These are phyloP conservation scores for Samsoniella hepiali DNA, from an alignment of 2,329 filamentous ascomycete genomes.

Conservation along the genomic window DNA sequence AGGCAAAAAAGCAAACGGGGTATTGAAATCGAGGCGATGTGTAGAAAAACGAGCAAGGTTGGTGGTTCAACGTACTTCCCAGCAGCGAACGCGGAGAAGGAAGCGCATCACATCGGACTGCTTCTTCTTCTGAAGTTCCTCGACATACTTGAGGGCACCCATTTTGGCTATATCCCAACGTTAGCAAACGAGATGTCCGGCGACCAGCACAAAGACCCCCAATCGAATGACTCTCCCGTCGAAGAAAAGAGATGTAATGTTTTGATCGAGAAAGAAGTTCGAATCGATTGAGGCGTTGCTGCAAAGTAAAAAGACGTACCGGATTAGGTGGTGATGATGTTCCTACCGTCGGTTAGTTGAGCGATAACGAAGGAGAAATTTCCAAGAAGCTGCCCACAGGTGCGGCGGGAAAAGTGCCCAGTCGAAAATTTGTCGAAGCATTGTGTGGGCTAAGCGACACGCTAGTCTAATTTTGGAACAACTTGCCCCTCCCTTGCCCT, in stretches of 20 bases:
- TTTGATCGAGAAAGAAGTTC: not conserved
- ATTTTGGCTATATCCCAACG: slow-evolving; percentile 61
- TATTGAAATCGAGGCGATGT: slow-evolving; percentile 17
- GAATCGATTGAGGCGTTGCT: slow-evolving; percentile 7
- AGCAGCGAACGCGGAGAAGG: slow-evolving; percentile 99
- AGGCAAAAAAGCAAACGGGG: slow-evolving; percentile 1
- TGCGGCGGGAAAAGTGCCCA: slow-evolving; percentile 32
- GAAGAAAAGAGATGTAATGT: not conserved
- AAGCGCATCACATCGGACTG: slow-evolving; percentile 99
- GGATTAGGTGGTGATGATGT: slow-evolving; percentile 33
- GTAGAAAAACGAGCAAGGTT: slow-evolving; percentile 23
- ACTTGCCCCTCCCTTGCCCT: slow-evolving; percentile 29
- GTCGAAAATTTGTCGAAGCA: slow-evolving; percentile 30
- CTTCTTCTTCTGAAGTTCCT: slow-evolving; percentile 99
- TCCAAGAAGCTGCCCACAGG: slow-evolving; percentile 22
- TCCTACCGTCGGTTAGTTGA: slow-evolving; percentile 39
- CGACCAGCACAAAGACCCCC: not conserved
- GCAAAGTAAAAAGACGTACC: slow-evolving; percentile 30
- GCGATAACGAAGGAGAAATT: slow-evolving; percentile 31
- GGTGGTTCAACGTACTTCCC: slow-evolving; percentile 80
- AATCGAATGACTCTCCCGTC: slow-evolving; percentile 10
- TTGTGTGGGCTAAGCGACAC: slow-evolving; percentile 40
- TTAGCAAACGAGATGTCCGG: slow-evolving; percentile 25
- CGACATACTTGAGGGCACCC: slow-evolving; percentile 99
- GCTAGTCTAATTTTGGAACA: slow-evolving; percentile 28